Percentiles rank a stretch among this genome's conserved stretches.
These are phyloP conservation scores for Nicotiana sylvestris DNA, from an alignment of 257 asterid species.

Conservation along the genomic window DNA sequence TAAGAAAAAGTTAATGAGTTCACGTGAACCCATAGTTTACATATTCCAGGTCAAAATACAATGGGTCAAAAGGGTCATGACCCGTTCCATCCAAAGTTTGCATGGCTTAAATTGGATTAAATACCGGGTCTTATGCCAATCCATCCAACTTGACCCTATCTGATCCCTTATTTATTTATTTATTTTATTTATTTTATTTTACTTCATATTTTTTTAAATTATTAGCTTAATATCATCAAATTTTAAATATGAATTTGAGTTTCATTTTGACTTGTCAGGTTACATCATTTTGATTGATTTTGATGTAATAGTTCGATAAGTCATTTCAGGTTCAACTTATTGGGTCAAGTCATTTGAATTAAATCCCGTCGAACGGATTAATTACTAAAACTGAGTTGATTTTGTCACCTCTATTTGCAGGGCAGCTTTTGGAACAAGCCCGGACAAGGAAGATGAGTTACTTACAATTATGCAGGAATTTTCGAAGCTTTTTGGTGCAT, in stretches of 20 bases:
- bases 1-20: no score
- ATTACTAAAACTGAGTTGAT: background rate
- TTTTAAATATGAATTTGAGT: background rate
- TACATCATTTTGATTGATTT: background rate
- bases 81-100: background rate
- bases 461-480: conserved; percentile 56
- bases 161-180: background rate
- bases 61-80: background rate
- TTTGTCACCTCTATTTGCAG: conserved; percentile 15
- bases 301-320: background rate
- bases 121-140: background rate
- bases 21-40: no score
- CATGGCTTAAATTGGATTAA: background rate
- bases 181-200: background rate
- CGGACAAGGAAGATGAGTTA: conserved; percentile 49
- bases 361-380: no score
- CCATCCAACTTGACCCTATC: background rate
- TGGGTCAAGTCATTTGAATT: background rate
- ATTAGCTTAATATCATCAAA: background rate
- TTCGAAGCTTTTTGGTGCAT: conserved; percentile 66
- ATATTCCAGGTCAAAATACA: no score
- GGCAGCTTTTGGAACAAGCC: conserved; percentile 72
- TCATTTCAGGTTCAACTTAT: background rate
- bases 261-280: background rate
- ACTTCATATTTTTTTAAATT: background rate